A percentile compares a stretch with the other conserved stretches of the same genome.
Evolutionary conservation across 2,329 filamentous ascomycete genomes (phyloP).

Genomic region (Blumeria hordei): DNA sequence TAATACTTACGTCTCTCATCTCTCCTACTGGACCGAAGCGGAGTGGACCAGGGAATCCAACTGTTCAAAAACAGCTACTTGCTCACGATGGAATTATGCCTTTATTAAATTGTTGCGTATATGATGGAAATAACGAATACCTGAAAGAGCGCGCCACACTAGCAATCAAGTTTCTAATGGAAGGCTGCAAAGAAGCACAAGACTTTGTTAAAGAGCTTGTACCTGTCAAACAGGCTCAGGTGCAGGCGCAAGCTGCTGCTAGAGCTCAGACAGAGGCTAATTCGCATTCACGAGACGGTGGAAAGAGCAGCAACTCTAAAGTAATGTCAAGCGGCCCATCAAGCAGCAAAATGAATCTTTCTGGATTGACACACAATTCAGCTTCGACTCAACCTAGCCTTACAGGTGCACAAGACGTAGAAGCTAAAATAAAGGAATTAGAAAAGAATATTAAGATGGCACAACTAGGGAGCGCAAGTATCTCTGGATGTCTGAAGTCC

Average conservation of each 20-base stretch:
- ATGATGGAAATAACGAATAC: slow-evolving; percentile 84
- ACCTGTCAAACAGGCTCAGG: slow-evolving; percentile 12
- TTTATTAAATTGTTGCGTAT: slow-evolving; percentile 68
- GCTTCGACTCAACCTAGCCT: neutral
- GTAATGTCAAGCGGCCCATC: neutral
- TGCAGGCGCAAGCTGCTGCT: slow-evolving; percentile 7
- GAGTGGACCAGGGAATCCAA: slow-evolving; percentile 37
- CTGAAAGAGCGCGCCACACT: slow-evolving; percentile 80
- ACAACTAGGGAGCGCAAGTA: neutral
- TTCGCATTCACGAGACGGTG: slow-evolving; percentile 1
- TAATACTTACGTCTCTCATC: slow-evolving; percentile 69
- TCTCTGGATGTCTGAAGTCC: no score
- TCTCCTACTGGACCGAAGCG: slow-evolving; percentile 48
- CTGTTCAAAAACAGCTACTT: slow-evolving; percentile 73
- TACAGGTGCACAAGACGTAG: slow-evolving; percentile 4
- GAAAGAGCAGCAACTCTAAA: slow-evolving; percentile 1
- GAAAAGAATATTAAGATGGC: slow-evolving; percentile 5
- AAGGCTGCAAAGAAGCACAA: slow-evolving; percentile 50
- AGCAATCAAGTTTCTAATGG: slow-evolving; percentile 63
- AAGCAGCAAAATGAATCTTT: neutral
- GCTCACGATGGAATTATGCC: slow-evolving; percentile 67
- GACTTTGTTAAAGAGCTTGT: slow-evolving; percentile 36
- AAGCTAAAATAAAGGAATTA: slow-evolving; percentile 5
- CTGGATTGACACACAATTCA: neutral
- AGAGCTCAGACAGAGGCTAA: slow-evolving; percentile 5